A percentile compares a stretch with the other conserved stretches of the same genome.
These are phyloP conservation scores for Colletotrichum eremochloae DNA, from an alignment of 2,329 filamentous ascomycete species.

Conservation along the genomic window DNA sequence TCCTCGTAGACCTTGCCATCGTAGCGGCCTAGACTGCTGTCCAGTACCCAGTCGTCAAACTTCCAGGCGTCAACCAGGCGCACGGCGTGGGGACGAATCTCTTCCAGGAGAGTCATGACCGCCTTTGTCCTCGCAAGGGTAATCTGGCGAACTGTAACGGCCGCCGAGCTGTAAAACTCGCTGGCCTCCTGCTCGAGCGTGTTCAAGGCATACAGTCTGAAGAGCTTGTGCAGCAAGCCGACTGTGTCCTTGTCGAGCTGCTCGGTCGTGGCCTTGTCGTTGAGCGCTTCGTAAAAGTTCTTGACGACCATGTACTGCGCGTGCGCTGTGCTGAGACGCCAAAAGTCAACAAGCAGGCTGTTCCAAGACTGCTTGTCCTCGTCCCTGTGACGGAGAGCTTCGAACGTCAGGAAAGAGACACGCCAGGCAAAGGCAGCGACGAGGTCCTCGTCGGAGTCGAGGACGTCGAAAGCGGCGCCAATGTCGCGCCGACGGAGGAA, in stretches of 20 bases:
- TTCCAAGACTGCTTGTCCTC: constrained; percentile 84
- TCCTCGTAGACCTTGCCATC: constrained; percentile 85
- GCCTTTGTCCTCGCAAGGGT: constrained; percentile 77
- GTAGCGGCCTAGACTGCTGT: constrained; percentile 76
- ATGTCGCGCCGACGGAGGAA: constrained; percentile 77
- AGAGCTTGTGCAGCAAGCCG: constrained; percentile 76
- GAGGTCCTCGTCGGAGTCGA: constrained; percentile 77
- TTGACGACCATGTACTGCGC: constrained; percentile 84
- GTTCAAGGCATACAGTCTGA: constrained; percentile 82
- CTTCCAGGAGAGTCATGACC: constrained; percentile 83
- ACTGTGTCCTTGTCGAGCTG: constrained; percentile 70
- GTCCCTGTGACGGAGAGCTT: constrained; percentile 80
- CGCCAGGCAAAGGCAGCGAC: constrained; percentile 83
- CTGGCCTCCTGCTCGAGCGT: constrained; percentile 74
- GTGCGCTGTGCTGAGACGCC: constrained; percentile 80
- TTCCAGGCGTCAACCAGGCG: constrained; percentile 80
- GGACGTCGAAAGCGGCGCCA: constrained; percentile 80
- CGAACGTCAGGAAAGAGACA: constrained; percentile 79
- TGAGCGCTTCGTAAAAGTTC: constrained; percentile 70
- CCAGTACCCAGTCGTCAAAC: constrained; percentile 83
- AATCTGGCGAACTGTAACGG: constrained; percentile 80
- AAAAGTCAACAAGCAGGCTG: constrained; percentile 82
- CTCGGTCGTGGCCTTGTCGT: constrained; percentile 61
- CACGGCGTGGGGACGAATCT: constrained; percentile 80
- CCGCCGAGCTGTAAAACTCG: constrained; percentile 79